These are phyloP conservation scores for Annulohypoxylon truncatum DNA, from an alignment of 2,329 filamentous ascomycete species.

Conservation along the genomic window DNA sequence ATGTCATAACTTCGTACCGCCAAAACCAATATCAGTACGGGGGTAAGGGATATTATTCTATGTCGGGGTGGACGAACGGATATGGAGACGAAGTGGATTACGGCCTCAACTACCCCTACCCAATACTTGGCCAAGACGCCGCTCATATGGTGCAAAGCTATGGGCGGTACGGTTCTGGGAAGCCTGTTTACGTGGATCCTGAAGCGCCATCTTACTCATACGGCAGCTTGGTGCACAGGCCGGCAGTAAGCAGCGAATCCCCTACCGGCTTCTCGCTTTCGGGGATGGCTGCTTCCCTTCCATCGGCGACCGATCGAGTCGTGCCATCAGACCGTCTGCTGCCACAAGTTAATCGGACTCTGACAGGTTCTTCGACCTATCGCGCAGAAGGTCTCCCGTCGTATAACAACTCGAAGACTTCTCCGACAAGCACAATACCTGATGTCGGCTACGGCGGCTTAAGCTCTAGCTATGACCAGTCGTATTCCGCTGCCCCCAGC, in stretches of 20 bases:
- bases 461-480: conserved; percentile 42
- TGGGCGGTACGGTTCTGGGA: conserved; percentile 46
- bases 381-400: conserved; percentile 44
- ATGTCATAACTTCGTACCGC: conserved; percentile 52
- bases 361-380: conserved; percentile 49
- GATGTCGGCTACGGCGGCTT: conserved; percentile 48
- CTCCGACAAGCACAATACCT: conserved; percentile 39
- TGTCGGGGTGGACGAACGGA: conserved; percentile 51
- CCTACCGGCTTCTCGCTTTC: conserved; percentile 55
- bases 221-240: conserved; percentile 53
- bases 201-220: conserved; percentile 52
- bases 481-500: conserved; percentile 36
- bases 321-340: conserved; percentile 49
- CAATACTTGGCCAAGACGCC: conserved; percentile 52
- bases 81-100: conserved; percentile 56
- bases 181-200: conserved; percentile 53
- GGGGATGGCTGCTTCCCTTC: conserved; percentile 56
- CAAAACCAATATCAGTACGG: conserved; percentile 50
- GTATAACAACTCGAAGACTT: conserved; percentile 43
- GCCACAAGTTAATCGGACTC: conserved; percentile 50
- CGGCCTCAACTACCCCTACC: conserved; percentile 51
- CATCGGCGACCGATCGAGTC: conserved; percentile 47
- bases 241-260: conserved; percentile 49
- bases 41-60: conserved; percentile 51
- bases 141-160: conserved; percentile 50